Evolutionary conservation across 108 stramenopile genomes (phyloP).

Genomic region (Schizochytrium sp.): DNA sequence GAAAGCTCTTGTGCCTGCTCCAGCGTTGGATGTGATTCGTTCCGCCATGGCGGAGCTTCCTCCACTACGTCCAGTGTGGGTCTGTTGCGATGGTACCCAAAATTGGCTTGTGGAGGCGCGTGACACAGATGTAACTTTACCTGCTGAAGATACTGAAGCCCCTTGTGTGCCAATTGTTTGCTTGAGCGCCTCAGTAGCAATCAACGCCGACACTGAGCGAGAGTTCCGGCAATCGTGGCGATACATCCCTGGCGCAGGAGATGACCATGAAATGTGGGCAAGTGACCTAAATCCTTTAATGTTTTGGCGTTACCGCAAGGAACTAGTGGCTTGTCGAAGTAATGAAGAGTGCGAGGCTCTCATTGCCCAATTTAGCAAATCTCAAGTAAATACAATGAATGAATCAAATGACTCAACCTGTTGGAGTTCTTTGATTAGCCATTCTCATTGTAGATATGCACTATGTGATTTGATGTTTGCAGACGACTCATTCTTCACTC

Average conservation of each 20-base stretch:
- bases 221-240: neutral
- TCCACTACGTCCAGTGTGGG: conserved; percentile 36
- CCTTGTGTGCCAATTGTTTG: conserved; percentile 10
- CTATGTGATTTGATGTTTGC: neutral
- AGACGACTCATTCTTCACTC: neutral
- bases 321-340: neutral
- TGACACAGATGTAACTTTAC: neutral
- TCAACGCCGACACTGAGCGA: conserved; percentile 17
- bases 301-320: neutral
- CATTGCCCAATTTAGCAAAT: neutral
- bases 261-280: conserved; percentile 58
- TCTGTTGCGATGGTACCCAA: neutral
- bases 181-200: conserved; percentile 7
- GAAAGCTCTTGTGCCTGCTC: conserved; percentile 25
- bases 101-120: conserved; percentile 6
- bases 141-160: neutral
- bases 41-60: neutral
- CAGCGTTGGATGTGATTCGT: neutral
- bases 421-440: no score
- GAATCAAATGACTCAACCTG: no score
- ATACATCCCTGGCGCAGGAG: conserved; percentile 39
- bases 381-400: no score
- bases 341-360: neutral
- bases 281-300: neutral
- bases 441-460: no score